Evolutionary conservation across 179 eudicot species (phyloP), one percentile per base, ranked within the genome.

Genomic region (Sideroxylon spinosum): DNA sequence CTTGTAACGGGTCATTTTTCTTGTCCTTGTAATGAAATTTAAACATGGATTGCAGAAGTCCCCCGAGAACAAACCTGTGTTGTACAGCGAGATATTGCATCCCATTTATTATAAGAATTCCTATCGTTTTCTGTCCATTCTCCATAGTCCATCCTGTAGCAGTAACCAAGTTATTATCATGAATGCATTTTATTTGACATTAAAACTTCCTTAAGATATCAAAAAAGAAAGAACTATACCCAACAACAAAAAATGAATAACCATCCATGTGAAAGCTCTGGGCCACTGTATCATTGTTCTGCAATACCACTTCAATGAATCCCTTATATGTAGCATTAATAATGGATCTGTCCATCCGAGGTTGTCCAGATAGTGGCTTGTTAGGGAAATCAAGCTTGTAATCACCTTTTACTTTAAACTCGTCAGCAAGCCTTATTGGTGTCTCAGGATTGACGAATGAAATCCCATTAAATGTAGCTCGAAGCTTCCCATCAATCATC

Each of bases 251-350:
- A 76, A 96, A 90, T 0, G 94, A 86, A 83, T 86, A 92, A 48
- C 99, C 98, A 22, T 90, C 92, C 85, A 96, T 74, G 90, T 96
- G 99, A 80, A 90, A 92, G 77, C 88, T 93, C 80, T 92, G 98
- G 72, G 86, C 79, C 72, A 88, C 86, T 7, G 96, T 94, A 82
- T 96, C 99, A 74, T 96, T 96, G 86, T 96, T 96, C 87, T 90
- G 97, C 81, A 96, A 79, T 68, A 96, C 29, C 65, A 96, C 69
- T 73, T 96, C 99, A 6, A 86, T 88, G 82, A 96, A 96, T 48
- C 96, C 93, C 82, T 88, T 96, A 71, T 85, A 96, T 37, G 98
- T 91, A n/a, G 86, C 96, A 78, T 96, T 87, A 28, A 96, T 90
- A 20, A 94, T 55, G 0, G 98, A 96, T 44, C 79, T 88, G 73